These are phyloP conservation scores for Cystofilobasidium bisporidii DNA, from an alignment of 768 basidiomycete species.

Conservation along the genomic window DNA sequence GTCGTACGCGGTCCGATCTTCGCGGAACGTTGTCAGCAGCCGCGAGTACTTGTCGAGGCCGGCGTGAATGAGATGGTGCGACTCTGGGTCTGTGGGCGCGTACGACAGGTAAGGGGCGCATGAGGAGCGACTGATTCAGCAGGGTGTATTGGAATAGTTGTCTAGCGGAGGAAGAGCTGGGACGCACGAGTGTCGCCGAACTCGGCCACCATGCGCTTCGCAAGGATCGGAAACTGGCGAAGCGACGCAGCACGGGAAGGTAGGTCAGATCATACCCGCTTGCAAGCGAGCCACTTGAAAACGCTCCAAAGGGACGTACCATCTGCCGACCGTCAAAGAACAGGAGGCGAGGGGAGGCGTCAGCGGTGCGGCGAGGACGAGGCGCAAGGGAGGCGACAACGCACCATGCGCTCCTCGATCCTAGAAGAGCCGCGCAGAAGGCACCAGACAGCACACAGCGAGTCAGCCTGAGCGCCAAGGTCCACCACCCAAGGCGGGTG, in stretches of 20 bases:
- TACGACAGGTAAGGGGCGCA: background rate
- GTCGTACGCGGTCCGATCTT: slow-evolving; percentile 1
- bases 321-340: background rate
- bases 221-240: slow-evolving; percentile 11
- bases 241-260: background rate
- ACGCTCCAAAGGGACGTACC: too few species aligned
- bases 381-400: background rate
- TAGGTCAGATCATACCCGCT: too few species aligned
- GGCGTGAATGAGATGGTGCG: slow-evolving; percentile 22
- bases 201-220: background rate
- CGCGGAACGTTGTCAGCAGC: background rate
- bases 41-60: slow-evolving; percentile 11
- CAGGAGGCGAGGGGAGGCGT: background rate
- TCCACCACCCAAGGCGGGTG: too few species aligned
- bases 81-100: slow-evolving; percentile 16
- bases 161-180: too few species aligned
- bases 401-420: background rate
- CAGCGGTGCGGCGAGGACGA: background rate
- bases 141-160: too few species aligned
- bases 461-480: too few species aligned
- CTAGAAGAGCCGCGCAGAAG: too few species aligned
- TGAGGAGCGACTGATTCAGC: too few species aligned
- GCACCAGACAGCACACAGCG: background rate
- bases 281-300: too few species aligned
- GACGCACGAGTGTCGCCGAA: slow-evolving; percentile 1